Evolutionary conservation across 2,329 filamentous ascomycete genomes (phyloP), one percentile per base, ranked within the genome.

Genomic region (Waltergamsia citrina): DNA sequence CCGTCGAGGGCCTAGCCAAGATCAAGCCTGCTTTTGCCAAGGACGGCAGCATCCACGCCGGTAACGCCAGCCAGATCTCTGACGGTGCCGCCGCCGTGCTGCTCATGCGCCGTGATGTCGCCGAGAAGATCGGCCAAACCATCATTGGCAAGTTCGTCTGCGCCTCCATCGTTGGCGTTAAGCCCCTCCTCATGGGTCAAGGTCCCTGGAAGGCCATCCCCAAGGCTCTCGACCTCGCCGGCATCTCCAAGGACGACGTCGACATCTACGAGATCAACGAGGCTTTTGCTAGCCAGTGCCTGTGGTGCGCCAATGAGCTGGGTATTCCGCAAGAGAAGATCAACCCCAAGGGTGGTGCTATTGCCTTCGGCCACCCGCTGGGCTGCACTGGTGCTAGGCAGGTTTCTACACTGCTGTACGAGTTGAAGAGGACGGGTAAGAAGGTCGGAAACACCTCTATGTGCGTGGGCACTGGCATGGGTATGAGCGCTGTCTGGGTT

Each of bases 181-280:
- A 85, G 53, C 92, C 92, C 27, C 73, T 95, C 37, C 80, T 96
- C 46, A 96, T 98, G 92, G 92, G 92, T 42, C 71, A 94, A 45
- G 92, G 92, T 2, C 92, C 92, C 33, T 94, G 86, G 77, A 88
- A 88, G 62, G 88, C 92, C 37, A 96, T 98, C 51, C 92, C 92
- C 43, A 83, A 88, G 55, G 88, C 85, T 4, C 79, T 95, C 37
- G 74, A 85, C 55, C 88, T 92, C 58, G 85, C 88, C 1, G 87
- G 88, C 39, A 78, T 98, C 48, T 70, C 68, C 54, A 85, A 81
- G 60, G 81, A 94, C 37, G 90, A 96, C 46, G 86, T 98, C 20
- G 92, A 96, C 56, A 90, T 96, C 53, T 96, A 76, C 53, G 92
- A 98, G 74, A 95, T 98, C 72, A 98, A 98, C 69, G 92, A 98